Percentiles rank a stretch among this genome's conserved stretches.
Conservation (phyloP, 257 asterid species). For the Solanum tacnaense region DNA sequence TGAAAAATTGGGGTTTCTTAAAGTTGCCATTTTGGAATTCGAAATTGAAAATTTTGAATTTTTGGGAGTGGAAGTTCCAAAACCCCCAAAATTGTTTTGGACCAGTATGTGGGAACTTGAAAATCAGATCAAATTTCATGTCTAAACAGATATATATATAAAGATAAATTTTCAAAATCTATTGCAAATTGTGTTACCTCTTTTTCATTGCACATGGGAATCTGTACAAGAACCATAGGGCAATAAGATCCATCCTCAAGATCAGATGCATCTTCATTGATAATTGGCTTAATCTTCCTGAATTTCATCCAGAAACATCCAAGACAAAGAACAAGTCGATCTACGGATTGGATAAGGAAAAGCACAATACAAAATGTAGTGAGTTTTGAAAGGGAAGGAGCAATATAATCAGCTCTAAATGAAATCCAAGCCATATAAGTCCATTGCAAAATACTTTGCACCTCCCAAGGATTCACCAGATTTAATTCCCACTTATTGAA, state of each 20-base stretch:
- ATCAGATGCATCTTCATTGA: slow-evolving; percentile 30
- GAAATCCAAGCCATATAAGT: slow-evolving; percentile 64
- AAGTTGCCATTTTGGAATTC: background rate
- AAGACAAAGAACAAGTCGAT: slow-evolving; percentile 55
- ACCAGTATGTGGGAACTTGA: background rate
- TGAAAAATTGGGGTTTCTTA: background rate
- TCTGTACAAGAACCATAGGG: slow-evolving; percentile 92
- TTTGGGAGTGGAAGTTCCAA: background rate
- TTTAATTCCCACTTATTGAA: slow-evolving; percentile 65
- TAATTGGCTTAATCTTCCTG: slow-evolving; percentile 47
- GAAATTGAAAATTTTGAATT: background rate
- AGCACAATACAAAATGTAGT: slow-evolving; percentile 66
- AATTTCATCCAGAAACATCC: slow-evolving; percentile 80
- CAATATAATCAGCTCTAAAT: slow-evolving; percentile 55
- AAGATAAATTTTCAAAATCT: background rate
- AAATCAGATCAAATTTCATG: background rate
- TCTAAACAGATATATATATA: background rate
- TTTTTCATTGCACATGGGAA: slow-evolving; percentile 92
- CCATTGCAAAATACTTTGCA: slow-evolving; percentile 55
- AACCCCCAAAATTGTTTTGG: background rate
- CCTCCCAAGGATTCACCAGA: slow-evolving; percentile 58
- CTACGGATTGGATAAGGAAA: slow-evolving; percentile 69
- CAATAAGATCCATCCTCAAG: slow-evolving; percentile 46
- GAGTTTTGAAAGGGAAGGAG: slow-evolving; percentile 44
- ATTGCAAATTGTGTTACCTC: slow-evolving; percentile 37